phyloP scores from a whole-genome alignment of 2,329 filamentous ascomycete species.

The Ophiocordyceps camponoti-leonardi region DNA sequence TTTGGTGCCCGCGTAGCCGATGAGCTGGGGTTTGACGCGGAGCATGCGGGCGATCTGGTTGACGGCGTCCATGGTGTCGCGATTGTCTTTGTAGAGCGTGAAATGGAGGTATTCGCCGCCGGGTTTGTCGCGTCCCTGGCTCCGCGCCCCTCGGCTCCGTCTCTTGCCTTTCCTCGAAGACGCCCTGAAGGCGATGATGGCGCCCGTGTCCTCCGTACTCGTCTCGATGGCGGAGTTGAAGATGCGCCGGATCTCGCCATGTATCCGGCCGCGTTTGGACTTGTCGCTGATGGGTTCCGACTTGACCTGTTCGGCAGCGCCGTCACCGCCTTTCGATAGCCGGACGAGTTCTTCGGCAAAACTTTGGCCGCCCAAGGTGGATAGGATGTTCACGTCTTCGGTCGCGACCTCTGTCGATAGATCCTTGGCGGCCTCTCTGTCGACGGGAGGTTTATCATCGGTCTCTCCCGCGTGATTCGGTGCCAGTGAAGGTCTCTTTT shows the following conservation, averaged over 20 bases:
- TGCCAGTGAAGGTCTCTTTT: neutral
- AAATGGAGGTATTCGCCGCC: constrained; percentile 73
- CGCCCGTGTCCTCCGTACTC: constrained; percentile 37
- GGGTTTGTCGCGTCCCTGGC: constrained; percentile 14
- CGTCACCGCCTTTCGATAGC: constrained; percentile 20
- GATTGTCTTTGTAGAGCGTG: constrained; percentile 90
- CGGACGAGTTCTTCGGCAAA: constrained; percentile 23
- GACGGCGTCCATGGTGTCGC: constrained; percentile 86
- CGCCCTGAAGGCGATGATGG: constrained; percentile 51
- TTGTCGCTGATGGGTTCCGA: constrained; percentile 27
- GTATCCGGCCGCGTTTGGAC: constrained; percentile 26
- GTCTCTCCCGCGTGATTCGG: neutral
- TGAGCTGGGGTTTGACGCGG: constrained; percentile 57
- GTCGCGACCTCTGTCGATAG: constrained; percentile 10
- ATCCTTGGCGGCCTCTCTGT: constrained; percentile 5
- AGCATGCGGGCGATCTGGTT: constrained; percentile 59
- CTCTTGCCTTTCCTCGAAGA: constrained; percentile 23
- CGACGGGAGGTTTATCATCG: neutral
- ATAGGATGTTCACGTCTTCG: constrained; percentile 18
- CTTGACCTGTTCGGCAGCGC: constrained; percentile 12
- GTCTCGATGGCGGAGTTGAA: constrained; percentile 70
- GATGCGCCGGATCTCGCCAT: constrained; percentile 55
- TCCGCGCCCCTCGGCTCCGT: constrained; percentile 9
- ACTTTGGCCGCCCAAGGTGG: constrained; percentile 18
- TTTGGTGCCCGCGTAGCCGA: constrained; percentile 70